Evolutionary conservation across 2,329 filamentous ascomycete species (phyloP).

Genomic region (Colletotrichum brevisporum): DNA sequence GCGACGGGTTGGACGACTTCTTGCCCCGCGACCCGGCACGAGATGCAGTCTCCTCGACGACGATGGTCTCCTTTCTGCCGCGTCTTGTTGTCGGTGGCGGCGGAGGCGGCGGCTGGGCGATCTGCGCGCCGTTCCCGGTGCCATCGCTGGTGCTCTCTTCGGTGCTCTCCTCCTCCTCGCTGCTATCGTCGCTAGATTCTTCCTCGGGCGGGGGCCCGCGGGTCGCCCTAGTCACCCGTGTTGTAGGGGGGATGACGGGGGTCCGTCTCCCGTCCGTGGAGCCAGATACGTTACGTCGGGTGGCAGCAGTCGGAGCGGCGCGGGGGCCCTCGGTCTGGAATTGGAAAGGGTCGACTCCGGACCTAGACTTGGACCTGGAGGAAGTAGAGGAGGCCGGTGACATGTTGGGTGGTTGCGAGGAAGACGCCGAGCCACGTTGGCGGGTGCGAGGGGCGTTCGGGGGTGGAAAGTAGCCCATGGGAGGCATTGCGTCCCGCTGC

Average conservation of each 20-base stretch:
- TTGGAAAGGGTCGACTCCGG: conserved; percentile 63
- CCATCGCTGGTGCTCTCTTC: conserved; percentile 56
- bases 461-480: conserved; percentile 67
- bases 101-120: conserved; percentile 46
- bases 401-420: conserved; percentile 51
- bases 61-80: conserved; percentile 52
- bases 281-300: conserved; percentile 56
- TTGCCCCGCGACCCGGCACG: conserved; percentile 52
- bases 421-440: conserved; percentile 58
- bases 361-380: conserved; percentile 47
- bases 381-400: conserved; percentile 48
- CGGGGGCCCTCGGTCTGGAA: conserved; percentile 65
- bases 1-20: conserved; percentile 54
- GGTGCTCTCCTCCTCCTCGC: conserved; percentile 46
- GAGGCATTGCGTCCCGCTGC: conserved; percentile 56
- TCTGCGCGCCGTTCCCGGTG: conserved; percentile 52
- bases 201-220: conserved; percentile 49
- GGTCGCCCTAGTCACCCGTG: conserved; percentile 50
- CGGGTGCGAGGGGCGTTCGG: conserved; percentile 58
- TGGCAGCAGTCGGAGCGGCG: conserved; percentile 48
- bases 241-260: conserved; percentile 47
- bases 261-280: conserved; percentile 49
- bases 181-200: conserved; percentile 47
- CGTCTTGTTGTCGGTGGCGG: conserved; percentile 37
- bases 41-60: conserved; percentile 54